phyloP scores from a whole-genome alignment of 257 asterid genomes.

The Nicotiana benthamiana region DNA sequence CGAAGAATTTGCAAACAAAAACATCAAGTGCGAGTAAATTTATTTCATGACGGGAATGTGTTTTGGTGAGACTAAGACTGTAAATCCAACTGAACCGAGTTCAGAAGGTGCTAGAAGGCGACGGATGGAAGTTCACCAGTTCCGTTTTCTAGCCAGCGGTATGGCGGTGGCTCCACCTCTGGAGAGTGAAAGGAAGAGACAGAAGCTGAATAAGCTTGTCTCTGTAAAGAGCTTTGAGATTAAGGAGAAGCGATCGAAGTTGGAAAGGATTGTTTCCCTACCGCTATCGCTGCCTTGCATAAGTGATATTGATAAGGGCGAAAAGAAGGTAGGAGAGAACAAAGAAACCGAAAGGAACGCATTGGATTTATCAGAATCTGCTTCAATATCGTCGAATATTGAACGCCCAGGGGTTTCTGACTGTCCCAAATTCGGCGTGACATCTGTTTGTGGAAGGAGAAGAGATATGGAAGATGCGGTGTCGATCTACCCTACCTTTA shows the following conservation, averaged over 20 bases:
- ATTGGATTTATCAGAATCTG: slow-evolving; percentile 1
- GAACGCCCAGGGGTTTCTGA: slow-evolving; percentile 6
- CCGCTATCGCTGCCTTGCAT: not conserved
- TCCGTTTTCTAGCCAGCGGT: slow-evolving; percentile 50
- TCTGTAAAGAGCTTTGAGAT: slow-evolving; percentile 15
- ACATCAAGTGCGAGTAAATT: not conserved
- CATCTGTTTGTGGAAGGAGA: slow-evolving; percentile 83
- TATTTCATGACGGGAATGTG: slow-evolving; percentile 57
- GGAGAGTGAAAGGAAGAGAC: slow-evolving; percentile 39
- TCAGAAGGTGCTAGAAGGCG: slow-evolving; percentile 59
- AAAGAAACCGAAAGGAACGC: slow-evolving; percentile 3
- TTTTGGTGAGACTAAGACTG: slow-evolving; percentile 63
- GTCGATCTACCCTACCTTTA: slow-evolving; percentile 48
- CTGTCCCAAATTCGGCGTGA: slow-evolving; percentile 51
- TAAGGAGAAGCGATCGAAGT: not conserved
- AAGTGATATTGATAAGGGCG: not conserved
- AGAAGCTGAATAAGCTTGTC: not conserved
- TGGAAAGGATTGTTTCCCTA: not conserved
- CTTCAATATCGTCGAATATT: not conserved
- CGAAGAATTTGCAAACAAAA: not conserved
- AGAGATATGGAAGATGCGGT: slow-evolving; percentile 95
- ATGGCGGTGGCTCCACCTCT: slow-evolving; percentile 48
- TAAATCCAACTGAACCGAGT: slow-evolving; percentile 50
- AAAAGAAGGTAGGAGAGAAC: slow-evolving; percentile 7
- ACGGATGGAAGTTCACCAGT: slow-evolving; percentile 71